Conservation (phyloP, 2,329 filamentous ascomycete genomes). For the Paecilomyces sp. region DNA sequence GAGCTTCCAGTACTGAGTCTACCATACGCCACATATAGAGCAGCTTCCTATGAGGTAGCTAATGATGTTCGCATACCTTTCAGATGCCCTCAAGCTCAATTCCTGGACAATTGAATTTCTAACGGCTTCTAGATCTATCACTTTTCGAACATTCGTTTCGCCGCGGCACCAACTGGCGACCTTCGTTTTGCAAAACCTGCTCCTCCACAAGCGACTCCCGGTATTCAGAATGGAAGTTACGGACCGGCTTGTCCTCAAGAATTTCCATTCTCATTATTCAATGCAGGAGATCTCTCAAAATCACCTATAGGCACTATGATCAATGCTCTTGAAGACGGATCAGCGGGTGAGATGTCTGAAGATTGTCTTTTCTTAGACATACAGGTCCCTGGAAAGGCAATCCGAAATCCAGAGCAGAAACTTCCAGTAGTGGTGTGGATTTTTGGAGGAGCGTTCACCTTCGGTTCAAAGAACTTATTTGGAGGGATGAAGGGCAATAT, state of each 20-base stretch:
- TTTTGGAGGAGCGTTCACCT: constrained; percentile 40
- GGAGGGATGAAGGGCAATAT: constrained; percentile 2
- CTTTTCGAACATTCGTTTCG: constrained; percentile 41
- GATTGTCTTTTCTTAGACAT: constrained; percentile 47
- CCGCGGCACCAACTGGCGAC: constrained; percentile 34
- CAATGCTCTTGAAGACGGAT: constrained; percentile 1
- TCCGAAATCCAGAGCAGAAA: constrained; percentile 25
- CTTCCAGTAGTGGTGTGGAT: constrained; percentile 43
- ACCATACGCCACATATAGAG: constrained; percentile 27
- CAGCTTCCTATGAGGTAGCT: constrained; percentile 20
- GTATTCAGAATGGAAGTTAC: constrained; percentile 23
- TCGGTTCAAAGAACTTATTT: constrained; percentile 35
- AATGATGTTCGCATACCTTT: constrained; percentile 15
- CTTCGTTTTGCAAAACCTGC: constrained; percentile 36
- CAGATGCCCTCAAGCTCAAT: not conserved
- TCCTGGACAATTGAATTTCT: not conserved
- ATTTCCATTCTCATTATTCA: constrained; percentile 24
- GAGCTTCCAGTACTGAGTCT: constrained; percentile 22
- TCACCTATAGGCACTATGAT: not conserved
- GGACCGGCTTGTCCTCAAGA: constrained; percentile 26
- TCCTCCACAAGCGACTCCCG: constrained; percentile 23
- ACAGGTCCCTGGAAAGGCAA: constrained; percentile 39
- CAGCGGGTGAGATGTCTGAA: constrained; percentile 20
- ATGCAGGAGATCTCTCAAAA: constrained; percentile 10
- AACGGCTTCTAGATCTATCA: constrained; percentile 21